Evolutionary conservation across 495 filamentous ascomycete genomes (phyloP), one percentile per base, ranked within the genome.

Genomic region (Neurospora cerealis): DNA sequence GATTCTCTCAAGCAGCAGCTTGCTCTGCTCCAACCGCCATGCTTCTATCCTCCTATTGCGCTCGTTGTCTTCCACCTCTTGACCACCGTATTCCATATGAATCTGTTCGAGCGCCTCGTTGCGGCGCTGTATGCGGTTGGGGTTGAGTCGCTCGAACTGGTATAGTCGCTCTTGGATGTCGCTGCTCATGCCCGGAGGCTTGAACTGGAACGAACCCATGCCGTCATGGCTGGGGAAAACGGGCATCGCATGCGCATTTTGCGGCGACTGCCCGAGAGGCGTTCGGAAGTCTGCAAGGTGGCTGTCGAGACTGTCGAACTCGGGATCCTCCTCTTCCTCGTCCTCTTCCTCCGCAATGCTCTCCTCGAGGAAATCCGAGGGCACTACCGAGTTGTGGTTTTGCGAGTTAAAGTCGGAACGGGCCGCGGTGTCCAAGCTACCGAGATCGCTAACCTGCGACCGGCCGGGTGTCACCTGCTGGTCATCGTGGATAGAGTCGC

Each of bases 141-240:
- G 92, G 76, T 95, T 95, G 78, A 89, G 92, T 71, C 89, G 87
- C 77, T 97, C 94, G 80, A 95, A 93, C 75, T 91, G 89, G 88
- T 93, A 97, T 34, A 97, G 79, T 71, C 93, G 91, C 41, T 95
- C 90, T 76, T 97, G 93, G 2, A 91, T 85, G 17, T 86, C 85
- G 19, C 76, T 73, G 48, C 81, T 79, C 73, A 84, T 83, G 9
- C 76, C 78, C 3, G 80, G 82, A 17, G 82, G 79, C 38, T 86
- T 84, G 5, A 87, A 74, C 39, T 83, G 77, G 77, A 99, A 99
- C 34, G 89, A 91, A 4, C 96, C 96, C 69, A 98, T 81, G 6
- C 96, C 96, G 84, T 99, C 95, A 79, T 99, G 96, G 11, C 90
- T 89, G 1, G 96, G 96, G 13, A 99, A 86, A 24, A 97, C 89